These are phyloP conservation scores for Chrysanthemum makinoi DNA, from an alignment of 129 eudicot genomes.

Conservation along the genomic window DNA sequence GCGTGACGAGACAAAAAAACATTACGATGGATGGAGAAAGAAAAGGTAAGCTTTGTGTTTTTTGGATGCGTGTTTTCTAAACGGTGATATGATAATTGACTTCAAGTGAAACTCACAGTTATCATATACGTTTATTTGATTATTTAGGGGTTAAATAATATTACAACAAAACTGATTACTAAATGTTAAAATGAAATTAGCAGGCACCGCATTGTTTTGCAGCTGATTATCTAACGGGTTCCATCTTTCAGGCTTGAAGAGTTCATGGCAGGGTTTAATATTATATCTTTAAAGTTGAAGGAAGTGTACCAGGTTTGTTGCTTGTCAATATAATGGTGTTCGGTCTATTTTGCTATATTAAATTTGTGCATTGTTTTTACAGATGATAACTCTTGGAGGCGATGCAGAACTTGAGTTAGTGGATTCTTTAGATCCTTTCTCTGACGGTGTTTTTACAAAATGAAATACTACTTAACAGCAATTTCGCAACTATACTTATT, in stretches of 20 bases:
- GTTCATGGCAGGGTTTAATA: constrained; percentile 97
- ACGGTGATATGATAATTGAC: too few species aligned
- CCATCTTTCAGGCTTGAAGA: constrained; percentile 74
- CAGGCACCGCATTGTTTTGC: too few species aligned
- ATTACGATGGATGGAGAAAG: constrained; percentile 92
- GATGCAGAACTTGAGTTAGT: constrained; percentile 98
- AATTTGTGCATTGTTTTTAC: constrained; percentile 12
- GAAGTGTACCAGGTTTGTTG: constrained; percentile 93
- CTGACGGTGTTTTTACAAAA: constrained; percentile 99
- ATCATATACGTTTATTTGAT: too few species aligned
- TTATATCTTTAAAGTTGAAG: constrained; percentile 83
- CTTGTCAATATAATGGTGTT: not conserved
- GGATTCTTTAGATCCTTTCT: constrained; percentile 95
- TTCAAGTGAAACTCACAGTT: too few species aligned
- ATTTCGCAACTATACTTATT: too few species aligned
- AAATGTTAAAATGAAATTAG: too few species aligned
- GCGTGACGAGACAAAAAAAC: constrained; percentile 83
- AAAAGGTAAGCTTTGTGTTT: constrained; percentile 52
- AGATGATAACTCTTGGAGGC: constrained; percentile 99
- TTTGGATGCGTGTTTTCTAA: constrained; percentile 2
- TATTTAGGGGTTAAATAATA: too few species aligned
- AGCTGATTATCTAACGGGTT: not conserved
- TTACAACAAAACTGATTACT: too few species aligned
- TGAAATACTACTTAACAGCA: too few species aligned
- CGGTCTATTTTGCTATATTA: too few species aligned